A percentile compares a stretch with the other conserved stretches of the same genome.
Evolutionary conservation across 176 grass and related monocot species (phyloP).

Genomic region (Carex parvula): DNA sequence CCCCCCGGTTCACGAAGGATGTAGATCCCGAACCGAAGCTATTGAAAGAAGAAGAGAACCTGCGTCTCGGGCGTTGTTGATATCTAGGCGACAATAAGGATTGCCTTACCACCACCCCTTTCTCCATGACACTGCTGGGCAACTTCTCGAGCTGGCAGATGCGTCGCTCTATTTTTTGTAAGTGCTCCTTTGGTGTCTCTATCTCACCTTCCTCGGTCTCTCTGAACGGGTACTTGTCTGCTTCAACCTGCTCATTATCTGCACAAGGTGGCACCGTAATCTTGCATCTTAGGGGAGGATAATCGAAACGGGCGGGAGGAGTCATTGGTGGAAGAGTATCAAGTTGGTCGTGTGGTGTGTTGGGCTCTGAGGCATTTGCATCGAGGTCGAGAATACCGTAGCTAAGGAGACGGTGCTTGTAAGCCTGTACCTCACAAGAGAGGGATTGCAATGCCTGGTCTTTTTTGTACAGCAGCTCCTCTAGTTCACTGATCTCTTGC

Average conservation of each 20-base stretch:
- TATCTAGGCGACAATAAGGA: constrained; percentile 2
- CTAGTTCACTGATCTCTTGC: constrained; percentile 54
- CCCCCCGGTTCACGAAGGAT: constrained; percentile 13
- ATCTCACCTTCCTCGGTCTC: neutral
- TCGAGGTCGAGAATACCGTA: constrained; percentile 30
- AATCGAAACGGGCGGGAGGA: constrained; percentile 1
- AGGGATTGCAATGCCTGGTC: constrained; percentile 82
- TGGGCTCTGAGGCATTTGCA: constrained; percentile 23
- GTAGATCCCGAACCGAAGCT: constrained; percentile 20
- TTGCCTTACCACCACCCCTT: constrained; percentile 29
- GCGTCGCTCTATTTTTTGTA: constrained; percentile 37
- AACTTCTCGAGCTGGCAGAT: constrained; percentile 31
- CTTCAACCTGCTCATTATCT: neutral
- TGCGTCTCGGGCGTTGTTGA: neutral
- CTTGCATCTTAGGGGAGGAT: constrained; percentile 36
- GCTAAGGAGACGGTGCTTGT: constrained; percentile 40
- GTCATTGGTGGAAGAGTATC: constrained; percentile 4
- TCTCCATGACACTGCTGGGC: constrained; percentile 31
- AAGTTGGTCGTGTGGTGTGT: constrained; percentile 8
- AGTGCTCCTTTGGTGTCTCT: constrained; percentile 31
- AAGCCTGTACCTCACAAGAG: constrained; percentile 49
- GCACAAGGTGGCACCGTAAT: neutral
- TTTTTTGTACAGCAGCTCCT: constrained; percentile 66
- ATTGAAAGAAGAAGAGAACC: constrained; percentile 27
- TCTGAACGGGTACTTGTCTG: constrained; percentile 23